Conservation (phyloP, 2,329 filamentous ascomycete genomes). For the Moelleriella libera region DNA sequence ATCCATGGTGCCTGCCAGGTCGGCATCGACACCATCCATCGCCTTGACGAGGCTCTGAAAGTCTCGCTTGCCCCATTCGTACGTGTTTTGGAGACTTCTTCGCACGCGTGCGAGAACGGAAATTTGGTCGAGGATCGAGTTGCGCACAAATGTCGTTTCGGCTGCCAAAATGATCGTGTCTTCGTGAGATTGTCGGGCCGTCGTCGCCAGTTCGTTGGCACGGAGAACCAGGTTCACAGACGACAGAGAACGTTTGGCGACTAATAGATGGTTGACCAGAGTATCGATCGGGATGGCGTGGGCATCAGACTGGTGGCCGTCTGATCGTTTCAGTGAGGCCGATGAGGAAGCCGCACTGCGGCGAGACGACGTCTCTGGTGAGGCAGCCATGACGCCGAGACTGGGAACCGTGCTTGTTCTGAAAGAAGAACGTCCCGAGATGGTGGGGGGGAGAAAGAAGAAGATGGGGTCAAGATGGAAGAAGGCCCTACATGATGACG, state of each 20-base stretch:
- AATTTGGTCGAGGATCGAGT: constrained; percentile 43
- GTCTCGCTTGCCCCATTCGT: constrained; percentile 43
- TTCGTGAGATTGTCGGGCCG: constrained; percentile 62
- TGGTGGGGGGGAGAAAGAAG: too few relatives aligned
- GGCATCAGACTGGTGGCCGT: constrained; percentile 8
- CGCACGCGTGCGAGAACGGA: constrained; percentile 36
- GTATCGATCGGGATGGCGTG: constrained; percentile 44
- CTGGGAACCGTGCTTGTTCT: not conserved
- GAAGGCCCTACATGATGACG: too few relatives aligned
- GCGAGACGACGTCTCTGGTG: constrained; percentile 18
- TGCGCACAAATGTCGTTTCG: constrained; percentile 52
- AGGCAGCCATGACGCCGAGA: constrained; percentile 19
- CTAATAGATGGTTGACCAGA: constrained; percentile 71
- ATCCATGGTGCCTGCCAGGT: constrained; percentile 52
- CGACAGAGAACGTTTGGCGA: constrained; percentile 74
- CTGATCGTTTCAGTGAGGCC: constrained; percentile 17
- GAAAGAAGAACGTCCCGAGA: too few relatives aligned
- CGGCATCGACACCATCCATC: constrained; percentile 52
- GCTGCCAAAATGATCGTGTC: constrained; percentile 62
- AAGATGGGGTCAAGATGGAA: too few relatives aligned
- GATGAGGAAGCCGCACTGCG: constrained; percentile 22
- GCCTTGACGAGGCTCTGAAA: constrained; percentile 47
- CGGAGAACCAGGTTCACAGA: constrained; percentile 73
- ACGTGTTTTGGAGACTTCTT: constrained; percentile 36
- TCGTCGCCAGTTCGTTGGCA: constrained; percentile 72